phyloP scores from a whole-genome alignment of 2,329 filamentous ascomycete genomes.

The Fusarium oxysporum region DNA sequence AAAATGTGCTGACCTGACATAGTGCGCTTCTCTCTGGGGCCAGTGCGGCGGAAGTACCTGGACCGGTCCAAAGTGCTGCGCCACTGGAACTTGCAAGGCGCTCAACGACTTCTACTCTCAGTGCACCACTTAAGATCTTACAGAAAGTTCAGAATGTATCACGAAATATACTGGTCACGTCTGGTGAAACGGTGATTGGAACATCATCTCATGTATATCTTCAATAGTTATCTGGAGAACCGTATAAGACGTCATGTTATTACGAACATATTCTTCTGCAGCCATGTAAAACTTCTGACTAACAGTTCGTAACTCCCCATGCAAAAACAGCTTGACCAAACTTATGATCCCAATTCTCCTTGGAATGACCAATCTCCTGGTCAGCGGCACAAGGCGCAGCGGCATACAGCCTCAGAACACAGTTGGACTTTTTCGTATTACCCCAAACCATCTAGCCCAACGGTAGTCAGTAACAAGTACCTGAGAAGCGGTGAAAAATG shows the following conservation, averaged over 20 bases:
- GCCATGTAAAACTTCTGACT: rapidly evolving
- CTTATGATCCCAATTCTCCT: background rate
- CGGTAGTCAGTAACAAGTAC: background rate
- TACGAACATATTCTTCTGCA: rapidly evolving
- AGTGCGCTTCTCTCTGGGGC: constrained; percentile 9
- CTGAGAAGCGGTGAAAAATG: too few species aligned
- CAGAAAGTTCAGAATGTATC: too few species aligned
- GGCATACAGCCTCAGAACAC: background rate
- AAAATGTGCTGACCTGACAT: background rate
- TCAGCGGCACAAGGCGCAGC: background rate
- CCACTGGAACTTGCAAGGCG: constrained; percentile 13
- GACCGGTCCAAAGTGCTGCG: constrained; percentile 11
- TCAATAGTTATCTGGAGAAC: background rate
- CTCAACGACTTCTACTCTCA: constrained; percentile 9
- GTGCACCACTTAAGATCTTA: background rate
- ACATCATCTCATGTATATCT: background rate
- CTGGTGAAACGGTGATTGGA: rapidly evolving
- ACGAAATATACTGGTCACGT: rapidly evolving
- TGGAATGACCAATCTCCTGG: background rate
- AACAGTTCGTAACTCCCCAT: background rate
- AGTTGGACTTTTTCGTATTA: background rate
- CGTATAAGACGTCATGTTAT: background rate
- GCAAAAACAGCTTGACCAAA: background rate
- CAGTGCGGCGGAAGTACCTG: constrained; percentile 5
- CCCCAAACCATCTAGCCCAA: background rate